Evolutionary conservation across 257 asterid species (phyloP), one percentile per base, ranked within the genome.

Genomic region (Gynochthodes officinalis): DNA sequence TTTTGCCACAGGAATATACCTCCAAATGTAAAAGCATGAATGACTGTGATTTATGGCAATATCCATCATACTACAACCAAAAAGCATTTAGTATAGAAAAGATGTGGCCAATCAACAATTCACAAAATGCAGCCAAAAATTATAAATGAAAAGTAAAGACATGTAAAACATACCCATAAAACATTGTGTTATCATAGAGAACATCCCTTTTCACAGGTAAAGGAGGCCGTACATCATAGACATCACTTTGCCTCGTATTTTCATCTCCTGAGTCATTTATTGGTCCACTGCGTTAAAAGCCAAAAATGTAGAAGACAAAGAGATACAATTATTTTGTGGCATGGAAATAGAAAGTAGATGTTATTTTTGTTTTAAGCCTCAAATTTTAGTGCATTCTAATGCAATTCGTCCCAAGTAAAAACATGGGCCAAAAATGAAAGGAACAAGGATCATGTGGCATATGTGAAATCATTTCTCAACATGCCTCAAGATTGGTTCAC

Each of bases 201-300:
- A 88, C 94, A 16, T 95, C 99, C 78, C 98, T 82, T 83, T 74
- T 90, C 77, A 92, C 99, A 65, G 99, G 99, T 73, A 95, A 88
- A 76, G 99, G 99, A 67, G 99, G 80, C 0, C 99, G 94, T 42
- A 95, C 84, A 69, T 83, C 92, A 76, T 83, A 87, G 69, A 80
- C 93, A 64, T 72, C 89, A 67, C 66, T 87, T 70, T 78, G 87
- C 73, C 82, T 74, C 39, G 49, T 76, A 76, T 73, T 82, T 80
- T 66, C 79, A 73, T 71, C 86, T 42, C 67, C 89, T 65, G 71
- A 60, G 32, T 84, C 96, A 58, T 82, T 82, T 44, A 39, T 80
- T 70, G 71, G 61, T 64, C 80, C 90, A 53, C 95, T 90, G 86
- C 53, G 52, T 23, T 70, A 48, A 75, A 58, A 79, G 54, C 44